These are phyloP conservation scores for Phytophthora citrophthora DNA, from an alignment of 352 stramenopile genomes.

Conservation along the genomic window DNA sequence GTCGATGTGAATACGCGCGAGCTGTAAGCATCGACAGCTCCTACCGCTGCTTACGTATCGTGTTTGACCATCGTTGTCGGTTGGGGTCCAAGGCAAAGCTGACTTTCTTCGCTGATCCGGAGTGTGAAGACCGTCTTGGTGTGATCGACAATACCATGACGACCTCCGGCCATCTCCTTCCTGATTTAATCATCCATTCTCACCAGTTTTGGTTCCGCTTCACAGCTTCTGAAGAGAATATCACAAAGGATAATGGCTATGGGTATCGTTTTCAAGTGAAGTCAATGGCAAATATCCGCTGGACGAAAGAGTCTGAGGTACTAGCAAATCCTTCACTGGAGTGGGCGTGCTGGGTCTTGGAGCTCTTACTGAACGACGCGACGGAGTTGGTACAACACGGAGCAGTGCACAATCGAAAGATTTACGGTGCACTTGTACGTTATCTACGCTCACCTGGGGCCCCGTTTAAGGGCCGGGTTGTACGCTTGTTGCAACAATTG, in stretches of 20 bases:
- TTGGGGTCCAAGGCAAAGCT: conserved; percentile 76
- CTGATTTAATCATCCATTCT: conserved; percentile 75
- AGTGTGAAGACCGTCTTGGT: conserved; percentile 67
- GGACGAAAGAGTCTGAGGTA: conserved; percentile 83
- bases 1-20: conserved; percentile 78
- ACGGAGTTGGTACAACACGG: conserved; percentile 66
- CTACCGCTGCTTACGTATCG: conserved; percentile 70
- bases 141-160: conserved; percentile 58
- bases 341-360: conserved; percentile 87
- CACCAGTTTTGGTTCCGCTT: conserved; percentile 89
- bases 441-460: conserved; percentile 82
- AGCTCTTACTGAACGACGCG: conserved; percentile 81
- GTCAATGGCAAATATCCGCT: conserved; percentile 77
- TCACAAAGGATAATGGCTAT: conserved; percentile 67
- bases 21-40: conserved; percentile 56
- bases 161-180: conserved; percentile 39
- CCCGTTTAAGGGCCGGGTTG: conserved; percentile 82
- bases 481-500: conserved; percentile 79
- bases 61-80: conserved; percentile 83
- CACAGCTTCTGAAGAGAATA: conserved; percentile 65
- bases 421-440: conserved; percentile 80
- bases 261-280: conserved; percentile 88
- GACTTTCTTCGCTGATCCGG: conserved; percentile 70
- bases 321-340: conserved; percentile 78
- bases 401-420: conserved; percentile 81